A percentile compares a stretch with the other conserved stretches of the same genome.
These are phyloP conservation scores for Mycena sanguinolenta DNA, from an alignment of 768 basidiomycete genomes.

Conservation along the genomic window DNA sequence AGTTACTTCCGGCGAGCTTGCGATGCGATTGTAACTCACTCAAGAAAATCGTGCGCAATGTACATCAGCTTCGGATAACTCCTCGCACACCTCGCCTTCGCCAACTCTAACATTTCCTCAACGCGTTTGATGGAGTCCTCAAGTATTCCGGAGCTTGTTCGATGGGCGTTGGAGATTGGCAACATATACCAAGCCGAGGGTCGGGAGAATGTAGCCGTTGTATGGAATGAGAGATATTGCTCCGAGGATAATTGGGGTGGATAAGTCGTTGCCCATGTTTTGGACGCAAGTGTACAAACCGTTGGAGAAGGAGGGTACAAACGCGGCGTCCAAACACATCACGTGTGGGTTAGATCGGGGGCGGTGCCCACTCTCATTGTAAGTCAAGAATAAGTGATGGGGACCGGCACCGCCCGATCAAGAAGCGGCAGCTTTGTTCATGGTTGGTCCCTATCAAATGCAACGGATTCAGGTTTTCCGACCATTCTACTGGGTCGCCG, in stretches of 20 bases:
- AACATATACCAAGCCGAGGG: neutral
- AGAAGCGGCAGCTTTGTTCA: too few relatives aligned
- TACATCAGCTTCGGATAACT: neutral
- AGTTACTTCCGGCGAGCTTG: neutral
- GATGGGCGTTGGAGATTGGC: neutral
- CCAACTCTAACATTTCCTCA: neutral
- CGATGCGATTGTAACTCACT: neutral
- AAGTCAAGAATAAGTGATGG: too few relatives aligned
- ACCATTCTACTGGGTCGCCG: too few relatives aligned
- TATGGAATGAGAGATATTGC: neutral
- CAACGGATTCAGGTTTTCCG: too few relatives aligned
- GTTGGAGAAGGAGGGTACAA: too few relatives aligned
- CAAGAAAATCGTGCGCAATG: neutral
- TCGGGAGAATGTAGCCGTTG: neutral
- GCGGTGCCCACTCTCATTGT: too few relatives aligned
- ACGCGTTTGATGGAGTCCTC: neutral
- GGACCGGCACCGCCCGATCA: too few relatives aligned
- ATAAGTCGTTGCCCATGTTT: neutral
- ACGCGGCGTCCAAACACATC: too few relatives aligned
- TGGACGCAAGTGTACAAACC: constrained; percentile 7
- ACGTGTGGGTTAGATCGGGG: too few relatives aligned
- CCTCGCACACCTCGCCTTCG: neutral
- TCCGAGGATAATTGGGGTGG: neutral
- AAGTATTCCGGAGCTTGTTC: neutral
- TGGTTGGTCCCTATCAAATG: too few relatives aligned